Percentiles rank a stretch among this genome's conserved stretches.
These are phyloP conservation scores for Rhizoclosmatium sp. DNA, from an alignment of 192 early-diverging fungal species.

Conservation along the genomic window DNA sequence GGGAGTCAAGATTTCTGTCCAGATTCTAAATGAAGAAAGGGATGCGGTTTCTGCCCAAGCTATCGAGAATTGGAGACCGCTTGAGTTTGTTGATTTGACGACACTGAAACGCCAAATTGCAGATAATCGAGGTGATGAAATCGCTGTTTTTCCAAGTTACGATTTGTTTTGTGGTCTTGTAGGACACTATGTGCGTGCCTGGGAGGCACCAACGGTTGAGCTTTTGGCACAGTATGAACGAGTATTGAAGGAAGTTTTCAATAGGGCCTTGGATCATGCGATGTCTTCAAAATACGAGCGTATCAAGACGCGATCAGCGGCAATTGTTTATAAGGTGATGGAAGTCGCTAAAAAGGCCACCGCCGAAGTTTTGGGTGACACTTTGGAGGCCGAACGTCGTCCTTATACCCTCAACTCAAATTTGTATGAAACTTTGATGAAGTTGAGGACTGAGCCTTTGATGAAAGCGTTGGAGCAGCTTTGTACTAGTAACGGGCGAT, in stretches of 20 bases:
- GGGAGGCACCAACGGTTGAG: not conserved
- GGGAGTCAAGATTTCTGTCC: too few relatives aligned
- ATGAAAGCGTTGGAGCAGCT: not conserved
- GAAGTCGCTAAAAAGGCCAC: not conserved
- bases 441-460: slow-evolving; percentile 6
- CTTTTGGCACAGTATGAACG: slow-evolving; percentile 7
- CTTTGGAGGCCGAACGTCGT: not conserved
- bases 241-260: not conserved
- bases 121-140: slow-evolving; percentile 33
- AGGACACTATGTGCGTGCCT: not conserved
- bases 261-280: not conserved
- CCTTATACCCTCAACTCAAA: slow-evolving; percentile 27
- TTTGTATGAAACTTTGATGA: slow-evolving; percentile 6
- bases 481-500: not conserved
- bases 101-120: slow-evolving; percentile 7
- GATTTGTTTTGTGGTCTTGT: slow-evolving; percentile 22
- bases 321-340: not conserved
- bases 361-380: not conserved
- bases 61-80: not conserved
- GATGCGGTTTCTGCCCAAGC: too few relatives aligned
- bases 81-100: not conserved
- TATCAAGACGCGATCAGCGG: not conserved
- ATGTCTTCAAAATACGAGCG: not conserved
- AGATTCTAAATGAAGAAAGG: too few relatives aligned
- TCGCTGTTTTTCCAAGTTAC: slow-evolving; percentile 32